Evolutionary conservation across 805 yeast species (phyloP), one percentile per base, ranked within the genome.

Genomic region (Yarrowia sp.): DNA sequence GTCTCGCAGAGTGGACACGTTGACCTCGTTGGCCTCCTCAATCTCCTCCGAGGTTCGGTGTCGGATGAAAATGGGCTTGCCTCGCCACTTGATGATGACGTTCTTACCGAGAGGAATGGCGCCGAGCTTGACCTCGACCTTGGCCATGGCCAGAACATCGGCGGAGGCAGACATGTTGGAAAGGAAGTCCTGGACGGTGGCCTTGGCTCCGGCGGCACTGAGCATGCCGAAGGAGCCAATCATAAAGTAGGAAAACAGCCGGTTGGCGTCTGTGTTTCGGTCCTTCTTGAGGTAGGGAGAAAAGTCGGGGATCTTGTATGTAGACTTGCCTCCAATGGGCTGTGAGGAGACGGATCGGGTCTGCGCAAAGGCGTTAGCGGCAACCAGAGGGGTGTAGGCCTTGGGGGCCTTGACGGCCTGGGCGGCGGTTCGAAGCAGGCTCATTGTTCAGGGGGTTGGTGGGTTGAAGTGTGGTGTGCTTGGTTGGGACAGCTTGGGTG

Each of bases 51-150:
- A 80, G 51, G 99, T 92, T 86, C 99, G 89, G 86, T 95, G 99
- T 85, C 99, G 93, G 79, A 95, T 92, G 82, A 95, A 95, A 71
- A 95, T 97, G 70, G 99, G 99, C 84, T 95, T 95, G 81, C 99
- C 99, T 81, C 96, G 97, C 99, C 99, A 95, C 82, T 95, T 95
- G 72, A 95, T 96, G 75, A 95, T 90, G 70, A 95, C 96, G 80
- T 95, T 95, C 84, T 93, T 93, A 80, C 98, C 98, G 78, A 88
- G 91, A 74, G 99, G 99, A 70, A 95, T 91, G 69, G 90, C 89
- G 66, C 88, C 86, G 74, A 95, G 86, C 77, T 90, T 92, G 72
- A 95, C 97, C 83, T 95, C 99, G 74, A 93, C 97, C 83, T 95
- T 95, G 73, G 99, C 99, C 96, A 95, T 88, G 68, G 99, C 99